These are phyloP conservation scores for Hymenoscyphus scutula DNA, from an alignment of 2,329 filamentous ascomycete species.

Conservation along the genomic window DNA sequence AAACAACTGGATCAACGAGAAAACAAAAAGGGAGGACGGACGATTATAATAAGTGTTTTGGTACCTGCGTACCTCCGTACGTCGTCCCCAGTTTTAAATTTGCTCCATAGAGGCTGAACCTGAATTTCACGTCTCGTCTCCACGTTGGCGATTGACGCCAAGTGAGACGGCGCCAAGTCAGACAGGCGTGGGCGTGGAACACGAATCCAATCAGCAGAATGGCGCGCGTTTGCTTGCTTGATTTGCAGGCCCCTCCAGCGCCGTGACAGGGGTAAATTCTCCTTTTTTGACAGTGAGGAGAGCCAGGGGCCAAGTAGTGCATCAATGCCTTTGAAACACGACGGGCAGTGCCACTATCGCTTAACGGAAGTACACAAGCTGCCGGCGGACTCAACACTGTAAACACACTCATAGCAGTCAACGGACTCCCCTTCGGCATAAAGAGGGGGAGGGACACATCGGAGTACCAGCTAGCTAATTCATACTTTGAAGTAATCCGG, in stretches of 20 bases:
- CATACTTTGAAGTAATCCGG: too few relatives aligned
- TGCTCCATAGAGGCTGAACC: not conserved
- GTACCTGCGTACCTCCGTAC: not conserved
- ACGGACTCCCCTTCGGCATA: not conserved
- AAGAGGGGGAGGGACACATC: too few relatives aligned
- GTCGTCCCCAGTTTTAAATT: not conserved
- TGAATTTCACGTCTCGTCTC: not conserved
- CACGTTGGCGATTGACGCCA: constrained; percentile 3
- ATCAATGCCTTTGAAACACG: not conserved
- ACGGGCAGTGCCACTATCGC: not conserved
- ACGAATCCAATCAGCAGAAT: constrained; percentile 14
- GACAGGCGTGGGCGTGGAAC: constrained; percentile 11
- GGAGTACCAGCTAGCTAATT: too few relatives aligned
- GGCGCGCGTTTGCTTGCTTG: constrained; percentile 8
- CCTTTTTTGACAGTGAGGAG: not conserved
- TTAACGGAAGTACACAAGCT: not conserved
- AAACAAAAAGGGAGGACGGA: not conserved
- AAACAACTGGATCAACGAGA: constrained; percentile 4
- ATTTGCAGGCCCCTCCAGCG: not conserved
- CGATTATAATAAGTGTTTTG: not conserved
- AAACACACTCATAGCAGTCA: not conserved
- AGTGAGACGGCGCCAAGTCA: constrained; percentile 24
- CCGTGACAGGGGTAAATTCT: not conserved
- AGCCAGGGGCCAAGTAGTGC: not conserved
- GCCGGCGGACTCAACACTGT: not conserved